Evolutionary conservation across 768 basidiomycete species (phyloP).

Genomic region (Pleurotus giganteus): DNA sequence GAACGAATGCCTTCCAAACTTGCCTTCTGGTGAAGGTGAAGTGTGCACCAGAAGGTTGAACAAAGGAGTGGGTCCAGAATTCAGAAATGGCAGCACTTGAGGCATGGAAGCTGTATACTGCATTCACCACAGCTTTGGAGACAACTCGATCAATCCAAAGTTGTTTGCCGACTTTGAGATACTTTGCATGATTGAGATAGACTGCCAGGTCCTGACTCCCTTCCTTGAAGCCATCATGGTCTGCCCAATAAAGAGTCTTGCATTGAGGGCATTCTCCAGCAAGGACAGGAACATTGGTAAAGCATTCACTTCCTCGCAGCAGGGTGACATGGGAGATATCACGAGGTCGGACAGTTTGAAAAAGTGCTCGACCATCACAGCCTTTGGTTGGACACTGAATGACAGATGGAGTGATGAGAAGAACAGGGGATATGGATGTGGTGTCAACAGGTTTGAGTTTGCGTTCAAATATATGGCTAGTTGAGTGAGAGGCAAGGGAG

Average conservation of each 20-base stretch:
- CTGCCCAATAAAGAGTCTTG: conserved; percentile 11
- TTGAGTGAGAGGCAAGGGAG: neutral
- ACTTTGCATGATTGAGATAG: neutral
- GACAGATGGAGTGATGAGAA: neutral
- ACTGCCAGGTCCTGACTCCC: neutral
- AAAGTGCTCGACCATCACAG: neutral
- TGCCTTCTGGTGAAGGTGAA: conserved; percentile 6
- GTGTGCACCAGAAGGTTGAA: neutral
- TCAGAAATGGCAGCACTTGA: conserved; percentile 18
- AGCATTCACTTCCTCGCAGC: conserved; percentile 10
- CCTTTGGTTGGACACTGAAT: conserved; percentile 3
- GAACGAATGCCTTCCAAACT: conserved; percentile 16
- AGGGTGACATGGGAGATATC: conserved; percentile 16
- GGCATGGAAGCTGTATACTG: conserved; percentile 21
- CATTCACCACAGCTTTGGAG: conserved; percentile 16
- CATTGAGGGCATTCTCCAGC: conserved; percentile 15
- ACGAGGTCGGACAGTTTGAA: neutral
- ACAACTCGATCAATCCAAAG: conserved; percentile 12
- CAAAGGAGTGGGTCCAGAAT: too few relatives aligned
- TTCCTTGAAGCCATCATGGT: neutral
- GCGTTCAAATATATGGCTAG: neutral
- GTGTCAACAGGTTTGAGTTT: neutral
- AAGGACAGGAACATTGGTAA: conserved; percentile 12
- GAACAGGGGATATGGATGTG: neutral
- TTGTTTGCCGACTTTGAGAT: neutral